Conservation (phyloP, 352 stramenopile genomes). For the Phytopythium mirpurense region DNA sequence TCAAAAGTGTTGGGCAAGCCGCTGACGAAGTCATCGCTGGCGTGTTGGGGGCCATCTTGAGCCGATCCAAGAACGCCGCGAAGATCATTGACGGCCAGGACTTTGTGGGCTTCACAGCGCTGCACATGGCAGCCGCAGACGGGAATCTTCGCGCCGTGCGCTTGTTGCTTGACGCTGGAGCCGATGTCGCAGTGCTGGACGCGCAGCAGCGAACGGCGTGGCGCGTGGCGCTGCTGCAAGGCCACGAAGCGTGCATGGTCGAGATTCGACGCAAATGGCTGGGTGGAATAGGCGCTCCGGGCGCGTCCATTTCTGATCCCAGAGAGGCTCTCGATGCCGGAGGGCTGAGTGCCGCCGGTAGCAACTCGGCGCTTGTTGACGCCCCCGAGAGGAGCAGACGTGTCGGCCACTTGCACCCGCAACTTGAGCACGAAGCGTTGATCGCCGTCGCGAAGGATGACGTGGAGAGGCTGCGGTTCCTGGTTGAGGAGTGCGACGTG, state of each 20-base stretch:
- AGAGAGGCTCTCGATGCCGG: not conserved
- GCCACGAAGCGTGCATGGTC: slow-evolving; percentile 52
- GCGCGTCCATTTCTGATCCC: not conserved
- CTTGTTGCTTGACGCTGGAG: slow-evolving; percentile 36
- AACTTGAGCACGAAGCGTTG: slow-evolving; percentile 27
- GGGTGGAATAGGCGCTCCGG: slow-evolving; percentile 8
- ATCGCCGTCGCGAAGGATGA: slow-evolving; percentile 17
- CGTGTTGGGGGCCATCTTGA: slow-evolving; percentile 26
- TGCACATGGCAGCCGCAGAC: slow-evolving; percentile 46
- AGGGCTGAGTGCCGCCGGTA: slow-evolving; percentile 4
- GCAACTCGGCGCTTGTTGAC: slow-evolving; percentile 11
- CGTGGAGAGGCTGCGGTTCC: slow-evolving; percentile 22
- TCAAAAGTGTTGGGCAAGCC: slow-evolving; percentile 1
- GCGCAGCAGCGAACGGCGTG: slow-evolving; percentile 42
- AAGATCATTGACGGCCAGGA: slow-evolving; percentile 43
- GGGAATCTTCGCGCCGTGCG: slow-evolving; percentile 36
- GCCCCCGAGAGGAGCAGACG: slow-evolving; percentile 6
- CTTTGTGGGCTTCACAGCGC: slow-evolving; percentile 46
- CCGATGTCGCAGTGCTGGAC: slow-evolving; percentile 42
- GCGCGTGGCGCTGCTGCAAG: slow-evolving; percentile 46
- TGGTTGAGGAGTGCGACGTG: slow-evolving; percentile 32
- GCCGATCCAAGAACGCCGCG: slow-evolving; percentile 14
- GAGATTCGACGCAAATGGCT: slow-evolving; percentile 65
- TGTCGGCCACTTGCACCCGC: slow-evolving; percentile 22
- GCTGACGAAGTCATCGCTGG: slow-evolving; percentile 21